Conservation (phyloP, 306 rosid genomes). For the Alnus glutinosa region DNA sequence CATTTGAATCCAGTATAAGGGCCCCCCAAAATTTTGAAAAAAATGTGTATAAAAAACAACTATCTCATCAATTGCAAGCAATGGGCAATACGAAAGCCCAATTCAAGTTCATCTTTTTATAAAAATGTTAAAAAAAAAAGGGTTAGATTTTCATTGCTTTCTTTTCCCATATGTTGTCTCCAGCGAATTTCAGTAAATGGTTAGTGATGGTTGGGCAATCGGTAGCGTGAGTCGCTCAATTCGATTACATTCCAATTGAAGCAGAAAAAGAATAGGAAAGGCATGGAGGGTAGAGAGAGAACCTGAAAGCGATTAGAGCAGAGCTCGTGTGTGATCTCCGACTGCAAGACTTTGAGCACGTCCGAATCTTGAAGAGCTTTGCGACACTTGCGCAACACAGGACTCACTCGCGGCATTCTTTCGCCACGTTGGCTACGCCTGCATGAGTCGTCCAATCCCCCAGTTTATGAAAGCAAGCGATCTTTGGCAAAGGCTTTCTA, state of each 20-base stretch:
- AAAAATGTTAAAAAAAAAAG: too few relatives aligned
- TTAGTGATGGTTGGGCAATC: not conserved
- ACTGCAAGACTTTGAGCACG: slow-evolving; percentile 55
- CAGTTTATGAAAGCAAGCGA: too few relatives aligned
- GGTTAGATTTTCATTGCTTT: too few relatives aligned
- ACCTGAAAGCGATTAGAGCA: slow-evolving; percentile 61
- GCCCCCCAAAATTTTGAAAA: not conserved
- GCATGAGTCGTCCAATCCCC: too few relatives aligned
- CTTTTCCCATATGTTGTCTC: too few relatives aligned
- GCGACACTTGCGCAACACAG: slow-evolving; percentile 30
- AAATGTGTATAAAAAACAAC: not conserved
- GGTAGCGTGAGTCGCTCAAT: not conserved
- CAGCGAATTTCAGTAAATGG: too few relatives aligned
- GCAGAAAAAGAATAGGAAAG: not conserved
- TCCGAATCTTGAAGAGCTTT: slow-evolving; percentile 58
- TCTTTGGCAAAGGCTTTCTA: too few relatives aligned
- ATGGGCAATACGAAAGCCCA: not conserved
- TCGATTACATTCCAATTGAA: not conserved
- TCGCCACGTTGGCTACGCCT: not conserved
- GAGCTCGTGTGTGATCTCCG: slow-evolving; percentile 70
- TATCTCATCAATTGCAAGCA: not conserved
- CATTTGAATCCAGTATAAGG: not conserved
- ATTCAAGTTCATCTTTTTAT: not conserved
- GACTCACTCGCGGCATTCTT: slow-evolving; percentile 41
- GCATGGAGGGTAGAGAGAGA: not conserved